A percentile compares a stretch with the other conserved stretches of the same genome.
These are phyloP conservation scores for Ganoderma lucidum DNA, from an alignment of 1,284 basidiomycete species.

Conservation along the genomic window DNA sequence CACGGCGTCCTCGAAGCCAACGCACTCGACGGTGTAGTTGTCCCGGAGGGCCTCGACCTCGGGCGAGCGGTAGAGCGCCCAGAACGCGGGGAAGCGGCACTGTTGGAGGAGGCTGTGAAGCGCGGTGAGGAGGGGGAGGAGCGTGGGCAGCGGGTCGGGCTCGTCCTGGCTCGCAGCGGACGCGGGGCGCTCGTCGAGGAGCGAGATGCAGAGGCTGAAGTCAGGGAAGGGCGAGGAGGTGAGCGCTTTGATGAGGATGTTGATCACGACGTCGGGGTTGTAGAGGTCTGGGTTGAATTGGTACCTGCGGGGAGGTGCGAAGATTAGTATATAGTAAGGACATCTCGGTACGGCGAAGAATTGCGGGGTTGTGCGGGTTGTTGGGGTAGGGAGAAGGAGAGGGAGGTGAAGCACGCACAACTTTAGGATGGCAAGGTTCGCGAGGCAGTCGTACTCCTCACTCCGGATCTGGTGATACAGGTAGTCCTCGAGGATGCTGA, in stretches of 20 bases:
- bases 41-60: conserved; percentile 77
- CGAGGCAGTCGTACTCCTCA: conserved; percentile 92
- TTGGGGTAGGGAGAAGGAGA: too few species aligned
- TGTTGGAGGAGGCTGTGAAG: conserved; percentile 84
- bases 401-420: conserved; percentile 54
- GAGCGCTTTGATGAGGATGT: conserved; percentile 94
- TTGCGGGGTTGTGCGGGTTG: conserved; percentile 10
- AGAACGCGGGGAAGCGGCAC: conserved; percentile 93
- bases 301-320: conserved; percentile 64
- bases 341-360: not conserved
- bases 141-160: conserved; percentile 76
- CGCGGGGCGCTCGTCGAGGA: conserved; percentile 80
- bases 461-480: conserved; percentile 91
- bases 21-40: conserved; percentile 85
- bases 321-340: not conserved
- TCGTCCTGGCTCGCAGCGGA: conserved; percentile 68
- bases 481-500: conserved; percentile 93
- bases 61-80: conserved; percentile 76
- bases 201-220: conserved; percentile 92
- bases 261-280: conserved; percentile 92
- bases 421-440: conserved; percentile 91
- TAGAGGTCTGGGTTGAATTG: conserved; percentile 96
- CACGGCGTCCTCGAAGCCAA: conserved; percentile 84
- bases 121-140: conserved; percentile 79
- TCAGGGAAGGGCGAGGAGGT: conserved; percentile 87